Evolutionary conservation across 2,329 filamentous ascomycete genomes (phyloP).

Genomic region (Remersonia thermophila): DNA sequence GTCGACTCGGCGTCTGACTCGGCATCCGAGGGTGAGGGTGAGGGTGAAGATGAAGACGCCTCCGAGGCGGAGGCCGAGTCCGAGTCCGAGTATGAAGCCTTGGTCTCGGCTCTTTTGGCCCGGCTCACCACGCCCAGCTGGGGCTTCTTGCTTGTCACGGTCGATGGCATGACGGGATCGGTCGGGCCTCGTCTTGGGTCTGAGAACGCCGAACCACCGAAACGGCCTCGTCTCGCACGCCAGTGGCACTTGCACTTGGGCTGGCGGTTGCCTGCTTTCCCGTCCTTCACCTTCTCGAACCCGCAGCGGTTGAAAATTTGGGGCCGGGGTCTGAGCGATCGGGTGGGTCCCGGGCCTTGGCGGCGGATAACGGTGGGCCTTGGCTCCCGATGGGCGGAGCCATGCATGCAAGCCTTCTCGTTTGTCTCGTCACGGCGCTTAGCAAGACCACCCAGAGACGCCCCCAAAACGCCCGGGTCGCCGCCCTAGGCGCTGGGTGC

Average conservation of each 20-base stretch:
- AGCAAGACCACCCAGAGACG: too few relatives aligned
- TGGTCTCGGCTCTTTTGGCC: constrained; percentile 5
- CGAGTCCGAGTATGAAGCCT: background rate
- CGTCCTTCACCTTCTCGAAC: background rate
- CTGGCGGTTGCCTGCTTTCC: background rate
- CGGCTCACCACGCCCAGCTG: constrained; percentile 1
- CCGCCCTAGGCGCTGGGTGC: too few relatives aligned
- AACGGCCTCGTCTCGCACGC: too few relatives aligned
- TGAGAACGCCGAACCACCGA: too few relatives aligned
- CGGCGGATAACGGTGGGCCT: constrained; percentile 2
- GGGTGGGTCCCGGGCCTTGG: constrained; percentile 4
- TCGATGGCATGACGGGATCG: constrained; percentile 11
- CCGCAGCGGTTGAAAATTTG: constrained; percentile 4
- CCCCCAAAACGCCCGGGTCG: too few relatives aligned
- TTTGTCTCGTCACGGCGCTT: too few relatives aligned
- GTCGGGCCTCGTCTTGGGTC: too few relatives aligned
- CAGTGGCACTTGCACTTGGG: too few relatives aligned
- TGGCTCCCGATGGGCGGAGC: too few relatives aligned
- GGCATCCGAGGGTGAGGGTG: constrained; percentile 6
- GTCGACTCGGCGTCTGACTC: constrained; percentile 4
- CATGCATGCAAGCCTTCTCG: too few relatives aligned
- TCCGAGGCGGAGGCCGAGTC: constrained; percentile 6
- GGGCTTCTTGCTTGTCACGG: constrained; percentile 1
- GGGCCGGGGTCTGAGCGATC: background rate
- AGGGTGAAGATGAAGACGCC: background rate